Evolutionary conservation across 2,329 filamentous ascomycete genomes (phyloP).

Genomic region (Nannizziopsis arthrosporioides): DNA sequence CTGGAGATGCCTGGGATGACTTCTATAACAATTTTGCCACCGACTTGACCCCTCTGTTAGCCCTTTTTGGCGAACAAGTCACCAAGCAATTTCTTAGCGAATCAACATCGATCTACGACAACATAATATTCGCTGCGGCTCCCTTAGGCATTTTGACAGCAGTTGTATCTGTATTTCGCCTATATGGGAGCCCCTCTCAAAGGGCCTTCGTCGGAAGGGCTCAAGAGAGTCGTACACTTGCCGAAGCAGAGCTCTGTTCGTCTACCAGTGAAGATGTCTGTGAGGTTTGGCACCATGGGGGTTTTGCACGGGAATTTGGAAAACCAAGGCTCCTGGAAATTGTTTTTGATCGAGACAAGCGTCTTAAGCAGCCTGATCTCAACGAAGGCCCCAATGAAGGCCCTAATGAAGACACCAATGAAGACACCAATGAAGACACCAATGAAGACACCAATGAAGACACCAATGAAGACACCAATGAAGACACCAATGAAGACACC

Average conservation of each 20-base stretch:
- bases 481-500: no score
- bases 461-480: no score
- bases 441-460: no score
- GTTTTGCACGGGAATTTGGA: slow-evolving; percentile 5
- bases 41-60: not conserved
- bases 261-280: slow-evolving; percentile 18
- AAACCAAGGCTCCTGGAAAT: not conserved
- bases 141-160: slow-evolving; percentile 38
- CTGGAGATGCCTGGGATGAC: slow-evolving; percentile 2
- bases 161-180: slow-evolving; percentile 35
- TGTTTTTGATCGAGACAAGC: not conserved
- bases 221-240: slow-evolving; percentile 28
- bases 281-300: slow-evolving; percentile 20
- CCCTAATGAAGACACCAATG: no score
- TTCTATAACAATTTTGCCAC: slow-evolving; percentile 11
- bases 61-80: slow-evolving; percentile 38
- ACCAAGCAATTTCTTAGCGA: slow-evolving; percentile 41
- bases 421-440: no score
- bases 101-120: slow-evolving; percentile 32
- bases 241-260: slow-evolving; percentile 35
- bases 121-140: slow-evolving; percentile 37
- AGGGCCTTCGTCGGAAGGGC: slow-evolving; percentile 38
- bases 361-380: no score
- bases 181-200: slow-evolving; percentile 34
- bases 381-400: no score